Conservation (phyloP, 768 basidiomycete species). For the Cytidiella melzeri region DNA sequence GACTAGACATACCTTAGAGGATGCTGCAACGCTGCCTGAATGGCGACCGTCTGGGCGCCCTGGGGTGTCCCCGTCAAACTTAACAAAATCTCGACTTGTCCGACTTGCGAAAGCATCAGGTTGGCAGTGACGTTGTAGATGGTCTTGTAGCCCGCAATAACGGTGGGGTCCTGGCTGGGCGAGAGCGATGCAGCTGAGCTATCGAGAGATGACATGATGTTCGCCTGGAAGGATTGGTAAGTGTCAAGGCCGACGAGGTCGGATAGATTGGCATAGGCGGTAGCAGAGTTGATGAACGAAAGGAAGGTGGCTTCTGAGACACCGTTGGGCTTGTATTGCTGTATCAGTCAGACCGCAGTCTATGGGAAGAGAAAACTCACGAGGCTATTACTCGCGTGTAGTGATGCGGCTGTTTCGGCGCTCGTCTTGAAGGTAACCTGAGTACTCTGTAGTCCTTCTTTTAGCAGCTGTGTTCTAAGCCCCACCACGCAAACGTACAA, state of each 20-base stretch:
- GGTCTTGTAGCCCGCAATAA: slow-evolving; percentile 49
- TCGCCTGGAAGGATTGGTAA: slow-evolving; percentile 28
- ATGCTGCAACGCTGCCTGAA: slow-evolving; percentile 65
- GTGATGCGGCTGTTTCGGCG: slow-evolving; percentile 31
- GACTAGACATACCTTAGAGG: slow-evolving; percentile 43
- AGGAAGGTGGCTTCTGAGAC: slow-evolving; percentile 29
- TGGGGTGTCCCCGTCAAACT: slow-evolving; percentile 31
- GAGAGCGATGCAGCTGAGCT: slow-evolving; percentile 33
- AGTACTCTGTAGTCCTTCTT: slow-evolving; percentile 31
- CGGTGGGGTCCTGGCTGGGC: slow-evolving; percentile 36
- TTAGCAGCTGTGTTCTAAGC: too few relatives aligned
- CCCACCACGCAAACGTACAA: slow-evolving; percentile 28
- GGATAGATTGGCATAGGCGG: slow-evolving; percentile 51
- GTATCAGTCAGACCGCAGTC: not conserved
- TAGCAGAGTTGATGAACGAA: slow-evolving; percentile 60
- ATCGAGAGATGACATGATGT: slow-evolving; percentile 27
- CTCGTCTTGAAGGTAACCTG: slow-evolving; percentile 33
- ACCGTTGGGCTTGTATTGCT: slow-evolving; percentile 12
- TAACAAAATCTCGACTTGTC: slow-evolving; percentile 53
- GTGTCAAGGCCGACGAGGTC: slow-evolving; percentile 33
- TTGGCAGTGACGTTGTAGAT: slow-evolving; percentile 43
- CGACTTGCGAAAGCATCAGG: slow-evolving; percentile 36
- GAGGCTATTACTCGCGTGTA: slow-evolving; percentile 23
- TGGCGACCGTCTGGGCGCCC: slow-evolving; percentile 37
- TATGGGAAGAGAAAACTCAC: slow-evolving; percentile 8